A percentile compares a stretch with the other conserved stretches of the same genome.
These are phyloP conservation scores for Ustilago bromivora DNA, from an alignment of 1,284 basidiomycete genomes.

Conservation along the genomic window DNA sequence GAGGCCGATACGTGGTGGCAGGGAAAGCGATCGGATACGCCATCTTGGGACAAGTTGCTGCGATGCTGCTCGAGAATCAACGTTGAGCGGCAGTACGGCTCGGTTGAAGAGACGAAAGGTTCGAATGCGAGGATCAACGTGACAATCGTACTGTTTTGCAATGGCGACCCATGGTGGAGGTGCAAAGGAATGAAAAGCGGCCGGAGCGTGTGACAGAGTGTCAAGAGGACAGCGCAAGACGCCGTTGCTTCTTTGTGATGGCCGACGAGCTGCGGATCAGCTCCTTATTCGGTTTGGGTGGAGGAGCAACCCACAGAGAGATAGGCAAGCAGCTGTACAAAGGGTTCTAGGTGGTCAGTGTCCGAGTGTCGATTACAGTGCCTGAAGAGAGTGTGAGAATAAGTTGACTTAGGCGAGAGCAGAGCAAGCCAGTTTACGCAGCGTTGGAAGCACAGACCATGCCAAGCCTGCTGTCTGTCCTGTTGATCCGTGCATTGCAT, in stretches of 20 bases:
- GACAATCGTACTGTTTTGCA: background rate
- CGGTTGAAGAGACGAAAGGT: background rate
- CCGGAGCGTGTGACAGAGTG: background rate
- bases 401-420: too few relatives aligned
- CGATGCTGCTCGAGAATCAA: background rate
- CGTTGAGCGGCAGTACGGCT: background rate
- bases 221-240: background rate
- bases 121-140: background rate
- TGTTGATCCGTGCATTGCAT: constrained; percentile 8
- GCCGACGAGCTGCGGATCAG: constrained; percentile 4
- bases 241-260: constrained; percentile 3
- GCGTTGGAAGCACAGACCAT: background rate
- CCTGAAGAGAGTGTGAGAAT: background rate
- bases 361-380: too few relatives aligned
- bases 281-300: background rate
- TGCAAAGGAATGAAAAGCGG: background rate
- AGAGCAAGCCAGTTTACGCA: too few relatives aligned
- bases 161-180: background rate
- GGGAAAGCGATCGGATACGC: constrained; percentile 43
- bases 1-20: constrained; percentile 20
- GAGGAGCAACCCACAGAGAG: background rate
- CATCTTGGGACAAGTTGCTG: constrained; percentile 16
- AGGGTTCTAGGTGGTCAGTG: background rate
- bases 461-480: background rate
- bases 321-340: background rate